Conservation (phyloP, 2,329 filamentous ascomycete genomes). For the Dactylellina parvicollis region DNA sequence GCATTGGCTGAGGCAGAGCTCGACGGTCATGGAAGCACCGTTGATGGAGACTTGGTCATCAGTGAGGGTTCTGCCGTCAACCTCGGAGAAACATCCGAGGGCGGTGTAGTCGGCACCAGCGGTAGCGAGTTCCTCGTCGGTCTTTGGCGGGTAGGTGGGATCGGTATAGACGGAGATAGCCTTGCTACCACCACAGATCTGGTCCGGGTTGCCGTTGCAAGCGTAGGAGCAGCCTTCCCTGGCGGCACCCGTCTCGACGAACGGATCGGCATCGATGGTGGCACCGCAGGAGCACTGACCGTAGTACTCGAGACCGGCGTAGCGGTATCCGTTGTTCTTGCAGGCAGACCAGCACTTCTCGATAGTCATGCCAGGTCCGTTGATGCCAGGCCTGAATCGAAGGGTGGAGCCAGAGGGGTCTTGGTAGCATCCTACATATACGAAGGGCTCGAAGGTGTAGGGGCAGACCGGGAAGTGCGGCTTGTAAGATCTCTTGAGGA, state of each 20-base stretch:
- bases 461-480: conserved; percentile 48
- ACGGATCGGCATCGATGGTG: conserved; percentile 11
- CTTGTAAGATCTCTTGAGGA: conserved; percentile 41
- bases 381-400: conserved; percentile 45
- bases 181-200: conserved; percentile 44
- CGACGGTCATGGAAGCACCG: conserved; percentile 37
- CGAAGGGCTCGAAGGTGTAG: conserved; percentile 21
- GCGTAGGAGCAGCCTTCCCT: conserved; percentile 22
- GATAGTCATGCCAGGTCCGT: conserved; percentile 39
- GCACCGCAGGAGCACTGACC: conserved; percentile 36
- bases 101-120: conserved; percentile 36
- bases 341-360: conserved; percentile 49
- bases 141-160: conserved; percentile 36
- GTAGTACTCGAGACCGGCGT: conserved; percentile 49
- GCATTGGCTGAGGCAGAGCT: conserved; percentile 41
- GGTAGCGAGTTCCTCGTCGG: conserved; percentile 16
- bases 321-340: conserved; percentile 46
- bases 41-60: conserved; percentile 42
- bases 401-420: conserved; percentile 35
- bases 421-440: conserved; percentile 27
- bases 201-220: conserved; percentile 35
- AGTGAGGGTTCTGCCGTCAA: conserved; percentile 32
- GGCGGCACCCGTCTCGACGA: conserved; percentile 19
- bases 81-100: conserved; percentile 40
- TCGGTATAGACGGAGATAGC: conserved; percentile 32